Evolutionary conservation across 2,329 filamentous ascomycete genomes (phyloP).

Genomic region (Zymoseptoria brevis): DNA sequence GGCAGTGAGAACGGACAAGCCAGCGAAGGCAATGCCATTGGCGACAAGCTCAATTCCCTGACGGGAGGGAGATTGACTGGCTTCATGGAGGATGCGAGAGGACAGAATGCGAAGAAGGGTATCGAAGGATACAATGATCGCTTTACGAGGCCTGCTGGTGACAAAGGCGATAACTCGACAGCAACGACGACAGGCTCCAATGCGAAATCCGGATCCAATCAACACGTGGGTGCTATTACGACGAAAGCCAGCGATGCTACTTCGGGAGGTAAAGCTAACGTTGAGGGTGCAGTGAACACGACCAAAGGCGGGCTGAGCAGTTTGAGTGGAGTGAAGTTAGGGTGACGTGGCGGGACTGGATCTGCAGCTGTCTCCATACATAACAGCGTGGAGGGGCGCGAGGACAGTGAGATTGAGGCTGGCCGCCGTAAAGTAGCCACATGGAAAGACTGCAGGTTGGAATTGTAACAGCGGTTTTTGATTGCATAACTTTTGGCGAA

Average conservation of each 20-base stretch:
- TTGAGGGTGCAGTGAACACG: slow-evolving; percentile 14
- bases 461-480: too few species aligned
- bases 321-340: slow-evolving; percentile 14
- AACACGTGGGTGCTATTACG: slow-evolving; percentile 15
- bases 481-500: too few species aligned
- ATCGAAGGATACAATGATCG: slow-evolving; percentile 15
- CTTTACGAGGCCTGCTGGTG: slow-evolving; percentile 11
- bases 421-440: background rate
- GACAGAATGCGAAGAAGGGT: slow-evolving; percentile 15
- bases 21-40: slow-evolving; percentile 29
- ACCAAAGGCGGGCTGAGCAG: slow-evolving; percentile 24
- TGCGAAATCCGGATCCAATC: slow-evolving; percentile 4
- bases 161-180: slow-evolving; percentile 3
- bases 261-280: slow-evolving; percentile 12
- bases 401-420: background rate
- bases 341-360: background rate
- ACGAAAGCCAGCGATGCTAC: slow-evolving; percentile 17
- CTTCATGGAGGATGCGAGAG: slow-evolving; percentile 26
- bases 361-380: background rate
- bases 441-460: too few species aligned
- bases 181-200: slow-evolving; percentile 3
- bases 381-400: too few species aligned
- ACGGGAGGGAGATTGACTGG: slow-evolving; percentile 33
- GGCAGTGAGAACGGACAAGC: slow-evolving; percentile 10
- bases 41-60: slow-evolving; percentile 35